A percentile compares a stretch with the other conserved stretches of the same genome.
phyloP scores from a whole-genome alignment of 495 filamentous ascomycete genomes.

The Jackrogersella multiformis region DNA sequence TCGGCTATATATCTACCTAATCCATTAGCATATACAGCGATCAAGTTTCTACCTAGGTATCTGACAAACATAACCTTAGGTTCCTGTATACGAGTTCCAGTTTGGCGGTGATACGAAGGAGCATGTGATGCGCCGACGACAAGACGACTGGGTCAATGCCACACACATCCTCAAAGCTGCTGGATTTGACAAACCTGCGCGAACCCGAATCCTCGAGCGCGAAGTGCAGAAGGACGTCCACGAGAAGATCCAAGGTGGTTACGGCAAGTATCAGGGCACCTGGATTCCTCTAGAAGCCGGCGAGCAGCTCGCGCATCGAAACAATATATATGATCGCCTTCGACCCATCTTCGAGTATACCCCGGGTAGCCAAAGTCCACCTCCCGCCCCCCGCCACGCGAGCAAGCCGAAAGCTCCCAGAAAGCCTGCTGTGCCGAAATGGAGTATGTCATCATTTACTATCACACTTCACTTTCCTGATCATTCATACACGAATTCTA shows the following conservation, averaged over 20 bases:
- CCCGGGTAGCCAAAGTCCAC: conserved; percentile 85
- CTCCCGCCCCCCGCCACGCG: conserved; percentile 93
- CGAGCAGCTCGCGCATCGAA: conserved; percentile 80
- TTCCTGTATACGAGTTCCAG: conserved; percentile 90
- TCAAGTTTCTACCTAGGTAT: conserved; percentile 79
- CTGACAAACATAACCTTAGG: conserved; percentile 63
- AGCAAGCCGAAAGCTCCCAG: conserved; percentile 75
- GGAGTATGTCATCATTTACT: conserved; percentile 56
- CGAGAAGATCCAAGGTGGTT: conserved; percentile 97
- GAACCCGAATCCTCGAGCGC: conserved; percentile 92
- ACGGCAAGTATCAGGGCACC: conserved; percentile 98
- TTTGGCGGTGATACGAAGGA: conserved; percentile 74
- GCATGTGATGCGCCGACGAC: conserved; percentile 87
- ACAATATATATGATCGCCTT: conserved; percentile 83
- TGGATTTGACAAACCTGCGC: conserved; percentile 80
- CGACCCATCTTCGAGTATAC: conserved; percentile 88
- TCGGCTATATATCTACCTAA: background rate
- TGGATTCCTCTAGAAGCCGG: conserved; percentile 93
- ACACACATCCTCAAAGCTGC: conserved; percentile 91
- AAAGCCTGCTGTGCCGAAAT: conserved; percentile 65
- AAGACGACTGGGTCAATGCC: conserved; percentile 93
- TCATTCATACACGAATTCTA: conserved; percentile 27
- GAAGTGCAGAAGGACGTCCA: conserved; percentile 96
- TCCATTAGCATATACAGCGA: conserved; percentile 50
- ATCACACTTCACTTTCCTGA: background rate